Percentiles rank a stretch among this genome's conserved stretches.
Conservation (phyloP, 768 basidiomycete genomes). For the Macrolepiota albuminosa region DNA sequence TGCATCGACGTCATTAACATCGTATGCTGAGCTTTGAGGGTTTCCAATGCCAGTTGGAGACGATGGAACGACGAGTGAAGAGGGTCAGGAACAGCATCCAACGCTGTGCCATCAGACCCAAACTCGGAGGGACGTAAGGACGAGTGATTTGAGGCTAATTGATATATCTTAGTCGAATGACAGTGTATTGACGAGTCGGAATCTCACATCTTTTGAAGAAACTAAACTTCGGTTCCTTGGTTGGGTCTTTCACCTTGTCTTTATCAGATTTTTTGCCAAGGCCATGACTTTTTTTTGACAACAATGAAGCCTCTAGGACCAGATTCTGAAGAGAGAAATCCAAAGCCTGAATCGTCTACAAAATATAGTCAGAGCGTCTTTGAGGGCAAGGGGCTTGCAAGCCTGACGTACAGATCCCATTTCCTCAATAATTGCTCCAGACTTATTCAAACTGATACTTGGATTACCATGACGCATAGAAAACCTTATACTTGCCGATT, state of each 20-base stretch:
- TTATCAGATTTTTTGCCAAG: constrained; percentile 45
- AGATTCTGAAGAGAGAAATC: constrained; percentile 48
- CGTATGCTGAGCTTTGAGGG: constrained; percentile 57
- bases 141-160: constrained; percentile 22
- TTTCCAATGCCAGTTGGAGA: constrained; percentile 41
- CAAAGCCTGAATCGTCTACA: constrained; percentile 54
- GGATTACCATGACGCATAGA: constrained; percentile 37
- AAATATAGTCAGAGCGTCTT: not conserved
- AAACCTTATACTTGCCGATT: constrained; percentile 35
- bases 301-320: constrained; percentile 30
- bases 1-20: constrained; percentile 42
- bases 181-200: not conserved
- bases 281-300: constrained; percentile 31
- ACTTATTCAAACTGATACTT: constrained; percentile 37
- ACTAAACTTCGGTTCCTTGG: constrained; percentile 41
- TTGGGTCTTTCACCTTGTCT: constrained; percentile 44
- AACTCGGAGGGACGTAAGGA: constrained; percentile 17
- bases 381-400: not conserved
- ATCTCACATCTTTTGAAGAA: constrained; percentile 58
- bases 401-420: constrained; percentile 52
- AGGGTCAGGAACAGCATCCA: constrained; percentile 10
- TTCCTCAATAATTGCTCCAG: constrained; percentile 54
- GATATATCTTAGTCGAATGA: not conserved
- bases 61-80: constrained; percentile 31
- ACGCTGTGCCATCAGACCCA: constrained; percentile 4